These are phyloP conservation scores for Pestalotiopsis sp. DNA, from an alignment of 2,329 filamentous ascomycete genomes.

Conservation along the genomic window DNA sequence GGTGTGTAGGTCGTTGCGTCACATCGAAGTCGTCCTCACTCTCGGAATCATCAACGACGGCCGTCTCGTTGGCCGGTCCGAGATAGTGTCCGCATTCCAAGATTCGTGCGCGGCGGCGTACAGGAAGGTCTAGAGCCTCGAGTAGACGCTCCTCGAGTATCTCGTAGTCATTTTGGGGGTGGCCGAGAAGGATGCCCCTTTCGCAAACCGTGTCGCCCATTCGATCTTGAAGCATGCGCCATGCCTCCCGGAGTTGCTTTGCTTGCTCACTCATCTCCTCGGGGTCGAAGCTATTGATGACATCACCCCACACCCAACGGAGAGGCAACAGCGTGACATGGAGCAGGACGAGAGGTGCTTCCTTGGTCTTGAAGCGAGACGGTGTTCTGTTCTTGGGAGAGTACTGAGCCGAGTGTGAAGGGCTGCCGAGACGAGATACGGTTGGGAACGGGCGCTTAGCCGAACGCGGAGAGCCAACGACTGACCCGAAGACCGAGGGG, in stretches of 20 bases:
- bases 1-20: conserved; percentile 36
- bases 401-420: conserved; percentile 49
- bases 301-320: conserved; percentile 61
- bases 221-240: conserved; percentile 68
- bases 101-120: conserved; percentile 64
- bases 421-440: conserved; percentile 59
- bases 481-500: conserved; percentile 44
- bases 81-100: conserved; percentile 78
- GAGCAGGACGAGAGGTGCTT: conserved; percentile 71
- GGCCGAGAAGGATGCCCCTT: conserved; percentile 72
- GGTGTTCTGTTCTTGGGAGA: conserved; percentile 55
- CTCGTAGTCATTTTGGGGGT: conserved; percentile 79
- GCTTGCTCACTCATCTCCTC: conserved; percentile 36
- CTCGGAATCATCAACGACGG: conserved; percentile 42
- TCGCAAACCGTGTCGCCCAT: conserved; percentile 72
- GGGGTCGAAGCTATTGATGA: conserved; percentile 44
- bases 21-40: conserved; percentile 45
- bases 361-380: conserved; percentile 55
- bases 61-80: conserved; percentile 54
- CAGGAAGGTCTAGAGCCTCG: conserved; percentile 71
- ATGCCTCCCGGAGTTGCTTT: conserved; percentile 59
- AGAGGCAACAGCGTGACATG: conserved; percentile 77
- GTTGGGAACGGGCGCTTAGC: conserved; percentile 50
- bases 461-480: conserved; percentile 53
- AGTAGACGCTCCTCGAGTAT: conserved; percentile 75